A percentile compares a stretch with the other conserved stretches of the same genome.
These are phyloP conservation scores for Atkinsonella hypoxylon DNA, from an alignment of 2,329 filamentous ascomycete genomes.

Conservation along the genomic window DNA sequence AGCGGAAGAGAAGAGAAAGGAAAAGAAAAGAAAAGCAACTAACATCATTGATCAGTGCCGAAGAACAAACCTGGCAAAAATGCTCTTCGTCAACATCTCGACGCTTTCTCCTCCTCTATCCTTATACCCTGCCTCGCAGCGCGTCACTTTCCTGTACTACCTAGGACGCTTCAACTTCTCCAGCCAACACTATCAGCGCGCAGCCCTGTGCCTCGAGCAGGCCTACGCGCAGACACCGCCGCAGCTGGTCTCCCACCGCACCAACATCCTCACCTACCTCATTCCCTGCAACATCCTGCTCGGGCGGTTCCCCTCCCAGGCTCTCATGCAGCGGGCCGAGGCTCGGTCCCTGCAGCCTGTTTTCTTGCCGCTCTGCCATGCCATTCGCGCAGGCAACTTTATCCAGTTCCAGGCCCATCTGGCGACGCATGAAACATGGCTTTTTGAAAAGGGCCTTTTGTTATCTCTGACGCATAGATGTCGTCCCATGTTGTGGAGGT, in stretches of 20 bases:
- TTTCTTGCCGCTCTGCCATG: slow-evolving; percentile 61
- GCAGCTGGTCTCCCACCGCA: slow-evolving; percentile 58
- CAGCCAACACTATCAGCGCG: slow-evolving; percentile 70
- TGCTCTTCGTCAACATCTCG: slow-evolving; percentile 81
- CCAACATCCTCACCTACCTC: slow-evolving; percentile 71
- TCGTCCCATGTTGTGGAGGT: slow-evolving; percentile 74
- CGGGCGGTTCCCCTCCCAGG: slow-evolving; percentile 63
- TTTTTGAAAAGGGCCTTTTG: slow-evolving; percentile 63
- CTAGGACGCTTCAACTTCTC: slow-evolving; percentile 83
- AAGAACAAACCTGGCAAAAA: slow-evolving; percentile 72
- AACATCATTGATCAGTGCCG: slow-evolving; percentile 43
- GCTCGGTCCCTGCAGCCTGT: slow-evolving; percentile 45
- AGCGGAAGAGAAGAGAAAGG: not conserved
- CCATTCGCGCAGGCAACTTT: slow-evolving; percentile 65
- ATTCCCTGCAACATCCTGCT: slow-evolving; percentile 74
- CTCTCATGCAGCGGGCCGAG: slow-evolving; percentile 56
- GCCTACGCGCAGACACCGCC: slow-evolving; percentile 62
- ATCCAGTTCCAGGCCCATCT: slow-evolving; percentile 60
- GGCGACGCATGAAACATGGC: slow-evolving; percentile 54
- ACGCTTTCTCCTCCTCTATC: slow-evolving; percentile 70
- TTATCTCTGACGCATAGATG: slow-evolving; percentile 66
- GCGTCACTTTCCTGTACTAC: slow-evolving; percentile 90
- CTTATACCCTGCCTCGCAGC: slow-evolving; percentile 73
- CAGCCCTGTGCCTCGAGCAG: slow-evolving; percentile 60
- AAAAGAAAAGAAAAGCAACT: not conserved